Conservation (phyloP, 2,329 filamentous ascomycete species). For the Coniochaeta prunicola region DNA sequence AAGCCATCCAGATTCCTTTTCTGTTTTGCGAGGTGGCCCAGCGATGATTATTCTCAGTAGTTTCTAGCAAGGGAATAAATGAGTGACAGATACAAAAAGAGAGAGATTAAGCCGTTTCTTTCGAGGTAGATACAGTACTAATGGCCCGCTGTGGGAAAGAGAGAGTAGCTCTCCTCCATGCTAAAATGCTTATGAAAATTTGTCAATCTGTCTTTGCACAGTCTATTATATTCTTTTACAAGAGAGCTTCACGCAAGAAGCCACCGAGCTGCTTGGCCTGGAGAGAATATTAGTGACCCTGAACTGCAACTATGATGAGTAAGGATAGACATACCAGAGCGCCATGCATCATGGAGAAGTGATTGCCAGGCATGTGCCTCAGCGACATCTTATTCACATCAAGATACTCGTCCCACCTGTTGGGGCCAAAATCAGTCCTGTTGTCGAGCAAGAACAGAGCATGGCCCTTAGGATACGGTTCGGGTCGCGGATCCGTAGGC, state of each 20-base stretch:
- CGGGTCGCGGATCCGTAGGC: constrained; percentile 57
- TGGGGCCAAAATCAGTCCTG: constrained; percentile 62
- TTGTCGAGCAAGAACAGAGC: constrained; percentile 68
- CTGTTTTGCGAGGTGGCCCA: neutral
- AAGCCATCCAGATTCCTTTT: neutral
- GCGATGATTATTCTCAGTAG: neutral
- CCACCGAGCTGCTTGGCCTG: constrained; percentile 28
- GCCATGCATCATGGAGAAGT: constrained; percentile 72
- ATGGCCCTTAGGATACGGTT: constrained; percentile 51
- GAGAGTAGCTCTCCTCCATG: neutral
- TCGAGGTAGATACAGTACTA: neutral
- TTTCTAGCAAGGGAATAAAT: neutral
- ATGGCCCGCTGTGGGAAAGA: neutral
- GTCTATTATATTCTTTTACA: constrained; percentile 5
- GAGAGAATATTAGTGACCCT: constrained; percentile 9
- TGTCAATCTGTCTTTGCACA: neutral
- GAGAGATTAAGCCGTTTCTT: neutral
- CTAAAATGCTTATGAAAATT: neutral
- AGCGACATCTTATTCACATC: constrained; percentile 54
- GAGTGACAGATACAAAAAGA: neutral
- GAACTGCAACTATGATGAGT: neutral
- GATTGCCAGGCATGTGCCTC: constrained; percentile 63
- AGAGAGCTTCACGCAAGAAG: constrained; percentile 27
- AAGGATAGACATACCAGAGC: constrained; percentile 23
- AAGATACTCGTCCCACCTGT: constrained; percentile 62